Evolutionary conservation across 2,329 filamentous ascomycete genomes (phyloP), one percentile per base, ranked within the genome.

Genomic region (Alternaria burnsii): DNA sequence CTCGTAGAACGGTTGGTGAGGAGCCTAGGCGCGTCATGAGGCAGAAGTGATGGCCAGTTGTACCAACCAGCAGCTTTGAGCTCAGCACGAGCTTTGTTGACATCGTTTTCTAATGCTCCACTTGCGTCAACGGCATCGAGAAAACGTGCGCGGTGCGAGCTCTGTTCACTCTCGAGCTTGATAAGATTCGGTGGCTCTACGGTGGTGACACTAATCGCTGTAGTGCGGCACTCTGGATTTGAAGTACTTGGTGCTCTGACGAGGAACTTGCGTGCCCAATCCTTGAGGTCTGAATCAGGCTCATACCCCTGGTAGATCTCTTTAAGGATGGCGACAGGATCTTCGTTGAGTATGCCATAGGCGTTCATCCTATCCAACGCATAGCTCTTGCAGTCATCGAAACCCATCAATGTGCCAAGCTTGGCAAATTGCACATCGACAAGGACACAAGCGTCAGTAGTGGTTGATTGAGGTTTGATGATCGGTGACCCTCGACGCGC

Each of bases 371-470:
- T 70, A 1, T 71, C 48, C 9, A 82, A 62, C 5, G 78, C 75
- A 30, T 78, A 69, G 1, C 48, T 59, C 36, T 73, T 71, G 36
- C 81, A 68, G 46, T 82, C 80, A 14, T 72, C 67, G 55, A 81
- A 81, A 20, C 72, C 69, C 61, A 80, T 72, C 3, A 62, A 56
- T 28, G 62, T 65, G 10, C 75, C 78, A 5, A 78, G 63, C 59
- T 78, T 78, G 66, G 77, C 67, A 40, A 75, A 65, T 16, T 59
- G 58, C 30, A 77, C 69, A 32, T 75, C 69, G 10, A 61, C 61
- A 1, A 72, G 55, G 9, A 75, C 56, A 51, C 58, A 65, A 3
- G 68, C 59, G 4, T 58, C 52, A 2, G 55, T 60, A 8, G 38
- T 36, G 3, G 26, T 36, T 51, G 55, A 5, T 32, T 56, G 28